phyloP scores from a whole-genome alignment of 2,329 filamentous ascomycete genomes.

The Aspergillus novofumigatus region DNA sequence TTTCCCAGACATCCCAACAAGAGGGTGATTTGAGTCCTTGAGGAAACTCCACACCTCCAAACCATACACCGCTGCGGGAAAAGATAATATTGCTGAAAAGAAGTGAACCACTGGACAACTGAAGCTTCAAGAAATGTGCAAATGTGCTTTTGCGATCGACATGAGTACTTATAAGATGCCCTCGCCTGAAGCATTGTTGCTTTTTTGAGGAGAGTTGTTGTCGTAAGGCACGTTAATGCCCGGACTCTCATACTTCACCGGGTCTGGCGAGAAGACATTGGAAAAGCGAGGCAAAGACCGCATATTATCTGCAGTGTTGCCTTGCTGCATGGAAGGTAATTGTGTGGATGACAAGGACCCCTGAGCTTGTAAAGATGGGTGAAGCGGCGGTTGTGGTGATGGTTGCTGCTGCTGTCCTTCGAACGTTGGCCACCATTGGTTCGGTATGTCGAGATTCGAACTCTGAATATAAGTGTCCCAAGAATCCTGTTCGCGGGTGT shows the following conservation, averaged over 20 bases:
- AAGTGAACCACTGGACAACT: neutral
- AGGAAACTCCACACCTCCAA: neutral
- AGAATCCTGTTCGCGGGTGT: slow-evolving; percentile 48
- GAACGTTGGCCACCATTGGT: slow-evolving; percentile 36
- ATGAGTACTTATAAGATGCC: neutral
- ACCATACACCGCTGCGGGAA: neutral
- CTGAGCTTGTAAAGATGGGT: slow-evolving; percentile 4
- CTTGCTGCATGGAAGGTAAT: slow-evolving; percentile 15
- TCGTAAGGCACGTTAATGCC: neutral
- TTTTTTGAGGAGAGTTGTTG: neutral
- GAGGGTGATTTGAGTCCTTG: neutral
- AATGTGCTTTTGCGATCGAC: neutral
- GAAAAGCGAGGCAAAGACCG: slow-evolving; percentile 12
- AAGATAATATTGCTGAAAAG: neutral
- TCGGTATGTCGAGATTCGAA: slow-evolving; percentile 42
- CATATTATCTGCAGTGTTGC: slow-evolving; percentile 11
- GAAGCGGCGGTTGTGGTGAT: slow-evolving; percentile 14
- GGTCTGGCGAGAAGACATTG: slow-evolving; percentile 12
- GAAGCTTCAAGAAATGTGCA: too few species aligned
- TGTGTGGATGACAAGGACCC: slow-evolving; percentile 21
- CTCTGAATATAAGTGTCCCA: slow-evolving; percentile 68
- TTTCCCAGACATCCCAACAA: neutral
- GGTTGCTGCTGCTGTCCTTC: slow-evolving; percentile 28
- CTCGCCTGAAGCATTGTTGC: neutral
- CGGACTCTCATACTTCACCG: neutral